These are phyloP conservation scores for Ganoderma multipileum DNA, from an alignment of 1,284 basidiomycete genomes.

Conservation along the genomic window DNA sequence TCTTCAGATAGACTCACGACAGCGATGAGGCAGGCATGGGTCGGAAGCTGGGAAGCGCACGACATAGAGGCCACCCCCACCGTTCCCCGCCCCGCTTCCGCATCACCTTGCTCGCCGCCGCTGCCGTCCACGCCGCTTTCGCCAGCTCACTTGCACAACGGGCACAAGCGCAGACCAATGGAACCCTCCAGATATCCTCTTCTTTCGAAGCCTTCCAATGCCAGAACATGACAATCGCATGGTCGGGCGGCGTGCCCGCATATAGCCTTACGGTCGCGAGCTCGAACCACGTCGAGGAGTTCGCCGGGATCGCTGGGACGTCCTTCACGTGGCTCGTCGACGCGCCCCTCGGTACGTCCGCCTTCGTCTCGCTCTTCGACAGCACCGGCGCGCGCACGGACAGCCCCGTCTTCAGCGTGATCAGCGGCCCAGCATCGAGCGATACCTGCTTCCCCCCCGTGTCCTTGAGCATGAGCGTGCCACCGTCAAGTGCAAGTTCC, in stretches of 20 bases:
- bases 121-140: not conserved
- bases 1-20: constrained; percentile 3
- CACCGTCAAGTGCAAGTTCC: not conserved
- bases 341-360: not conserved
- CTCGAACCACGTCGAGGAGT: constrained; percentile 1
- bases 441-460: not conserved
- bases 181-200: not conserved
- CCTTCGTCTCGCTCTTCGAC: not conserved
- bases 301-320: not conserved
- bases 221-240: not conserved
- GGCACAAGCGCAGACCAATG: not conserved
- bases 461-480: not conserved
- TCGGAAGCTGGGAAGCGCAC: not conserved
- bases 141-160: not conserved
- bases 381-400: constrained; percentile 1
- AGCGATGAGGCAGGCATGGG: not conserved
- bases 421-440: not conserved
- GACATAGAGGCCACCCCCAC: not conserved
- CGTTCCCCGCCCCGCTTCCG: not conserved
- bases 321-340: not conserved
- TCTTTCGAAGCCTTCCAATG: not conserved
- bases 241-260: not conserved
- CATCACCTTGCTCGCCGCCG: not conserved
- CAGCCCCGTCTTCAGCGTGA: not conserved
- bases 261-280: not conserved